Percentiles rank a stretch among this genome's conserved stretches.
phyloP scores from a whole-genome alignment of 169 alveolate genomes.

The Besnoitia besnoiti region DNA sequence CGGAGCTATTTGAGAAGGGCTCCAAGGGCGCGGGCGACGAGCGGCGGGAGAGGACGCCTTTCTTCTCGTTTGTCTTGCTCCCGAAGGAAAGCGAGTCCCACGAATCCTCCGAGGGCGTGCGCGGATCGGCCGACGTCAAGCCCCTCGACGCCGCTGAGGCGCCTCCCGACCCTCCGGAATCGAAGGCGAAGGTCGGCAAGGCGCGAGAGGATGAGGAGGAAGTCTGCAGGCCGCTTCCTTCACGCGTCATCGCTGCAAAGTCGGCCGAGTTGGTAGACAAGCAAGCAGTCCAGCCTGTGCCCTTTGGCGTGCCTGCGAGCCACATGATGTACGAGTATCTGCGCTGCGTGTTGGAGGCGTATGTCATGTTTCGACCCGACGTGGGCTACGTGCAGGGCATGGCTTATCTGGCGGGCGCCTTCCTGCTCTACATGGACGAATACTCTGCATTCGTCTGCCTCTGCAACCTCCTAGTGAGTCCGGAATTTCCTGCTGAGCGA shows the following conservation, averaged over 20 bases:
- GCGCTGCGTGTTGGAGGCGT: conserved; percentile 79
- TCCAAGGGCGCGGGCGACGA: no score
- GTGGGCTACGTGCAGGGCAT: conserved; percentile 86
- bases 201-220: no score
- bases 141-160: not conserved
- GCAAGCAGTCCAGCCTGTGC: conserved; percentile 62
- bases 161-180: not conserved
- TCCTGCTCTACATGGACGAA: conserved; percentile 82
- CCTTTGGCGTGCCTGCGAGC: conserved; percentile 59
- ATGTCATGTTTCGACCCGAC: conserved; percentile 83
- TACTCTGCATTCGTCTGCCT: conserved; percentile 81
- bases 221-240: no score
- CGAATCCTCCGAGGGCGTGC: not conserved
- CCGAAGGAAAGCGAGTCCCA: not conserved
- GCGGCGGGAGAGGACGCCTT: no score
- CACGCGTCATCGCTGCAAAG: no score
- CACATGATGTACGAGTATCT: conserved; percentile 73
- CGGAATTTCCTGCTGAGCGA: no score
- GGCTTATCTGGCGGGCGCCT: conserved; percentile 82
- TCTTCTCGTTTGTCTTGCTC: no score
- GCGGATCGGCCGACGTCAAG: not conserved
- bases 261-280: not conserved
- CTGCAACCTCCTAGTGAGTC: conserved; percentile 79
- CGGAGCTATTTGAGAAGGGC: no score
- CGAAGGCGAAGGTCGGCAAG: no score